Conservation (phyloP, 1,284 basidiomycete genomes). For the Sphagnurus paluster region DNA sequence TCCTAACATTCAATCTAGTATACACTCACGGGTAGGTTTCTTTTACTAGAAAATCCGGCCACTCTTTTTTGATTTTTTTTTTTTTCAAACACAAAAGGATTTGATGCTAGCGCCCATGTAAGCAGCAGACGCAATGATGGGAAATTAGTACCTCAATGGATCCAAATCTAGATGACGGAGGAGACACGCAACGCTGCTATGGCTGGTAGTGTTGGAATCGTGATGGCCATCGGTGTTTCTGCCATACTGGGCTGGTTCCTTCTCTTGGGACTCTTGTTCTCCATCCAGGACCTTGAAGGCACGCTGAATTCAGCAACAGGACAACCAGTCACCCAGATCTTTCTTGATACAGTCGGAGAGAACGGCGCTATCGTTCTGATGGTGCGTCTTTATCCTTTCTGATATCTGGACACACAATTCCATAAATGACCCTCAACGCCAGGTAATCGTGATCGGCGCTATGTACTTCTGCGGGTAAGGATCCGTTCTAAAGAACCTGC, state of each 20-base stretch:
- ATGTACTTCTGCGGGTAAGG: conserved; percentile 71
- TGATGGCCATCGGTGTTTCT: conserved; percentile 77
- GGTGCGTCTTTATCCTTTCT: conserved; percentile 34
- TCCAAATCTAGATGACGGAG: conserved; percentile 62
- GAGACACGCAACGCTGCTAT: conserved; percentile 75
- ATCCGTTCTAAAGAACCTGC: not conserved
- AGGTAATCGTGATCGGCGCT: conserved; percentile 66
- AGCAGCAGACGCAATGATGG: conserved; percentile 21
- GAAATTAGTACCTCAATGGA: not conserved
- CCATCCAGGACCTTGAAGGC: conserved; percentile 65
- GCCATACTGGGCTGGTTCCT: conserved; percentile 74
- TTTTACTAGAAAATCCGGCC: conserved; percentile 1
- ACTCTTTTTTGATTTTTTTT: not conserved
- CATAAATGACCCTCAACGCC: not conserved
- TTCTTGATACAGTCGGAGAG: conserved; percentile 71
- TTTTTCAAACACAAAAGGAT: conserved; percentile 38
- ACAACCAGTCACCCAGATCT: conserved; percentile 75
- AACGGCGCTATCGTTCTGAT: conserved; percentile 71
- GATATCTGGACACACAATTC: not conserved
- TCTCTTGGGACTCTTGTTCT: conserved; percentile 69
- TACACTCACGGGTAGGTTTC: conserved; percentile 56
- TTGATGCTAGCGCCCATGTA: conserved; percentile 72
- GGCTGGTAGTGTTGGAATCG: conserved; percentile 64
- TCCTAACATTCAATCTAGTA: conserved; percentile 41
- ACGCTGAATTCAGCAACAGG: conserved; percentile 57